Conservation (phyloP, 352 stramenopile genomes). For the Thraustochytrium sp. region DNA sequence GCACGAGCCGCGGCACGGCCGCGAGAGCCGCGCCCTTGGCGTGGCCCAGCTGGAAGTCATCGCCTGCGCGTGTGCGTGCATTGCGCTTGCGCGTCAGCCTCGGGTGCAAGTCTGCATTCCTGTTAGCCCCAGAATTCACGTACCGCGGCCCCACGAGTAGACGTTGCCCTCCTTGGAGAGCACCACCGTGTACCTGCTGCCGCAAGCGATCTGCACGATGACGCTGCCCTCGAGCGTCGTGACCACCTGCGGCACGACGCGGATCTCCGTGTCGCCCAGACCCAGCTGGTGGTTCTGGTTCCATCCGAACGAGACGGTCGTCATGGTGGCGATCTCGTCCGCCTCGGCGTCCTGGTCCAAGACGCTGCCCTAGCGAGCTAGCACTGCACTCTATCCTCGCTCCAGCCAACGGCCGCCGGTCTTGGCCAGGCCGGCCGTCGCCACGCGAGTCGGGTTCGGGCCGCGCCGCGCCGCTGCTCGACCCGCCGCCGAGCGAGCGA, state of each 20-base stretch:
- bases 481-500: too few species aligned
- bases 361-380: too few species aligned
- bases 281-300: constrained; percentile 57
- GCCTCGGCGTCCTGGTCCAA: too few species aligned
- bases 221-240: constrained; percentile 47
- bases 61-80: constrained; percentile 45
- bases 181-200: constrained; percentile 56
- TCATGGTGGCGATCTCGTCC: neutral
- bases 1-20: constrained; percentile 49
- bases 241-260: constrained; percentile 54
- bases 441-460: too few species aligned
- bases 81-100: neutral
- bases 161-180: constrained; percentile 49
- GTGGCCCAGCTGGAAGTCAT: constrained; percentile 53
- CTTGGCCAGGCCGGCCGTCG: too few species aligned
- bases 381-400: too few species aligned
- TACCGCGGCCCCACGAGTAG: constrained; percentile 53
- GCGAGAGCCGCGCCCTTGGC: constrained; percentile 49
- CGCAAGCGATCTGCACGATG: constrained; percentile 51
- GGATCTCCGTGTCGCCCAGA: constrained; percentile 52
- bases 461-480: too few species aligned
- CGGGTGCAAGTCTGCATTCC: neutral
- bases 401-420: too few species aligned
- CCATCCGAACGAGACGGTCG: constrained; percentile 52
- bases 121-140: too few species aligned